These are phyloP conservation scores for Aspergillus haitiensis DNA, from an alignment of 495 filamentous ascomycete species.

Conservation along the genomic window DNA sequence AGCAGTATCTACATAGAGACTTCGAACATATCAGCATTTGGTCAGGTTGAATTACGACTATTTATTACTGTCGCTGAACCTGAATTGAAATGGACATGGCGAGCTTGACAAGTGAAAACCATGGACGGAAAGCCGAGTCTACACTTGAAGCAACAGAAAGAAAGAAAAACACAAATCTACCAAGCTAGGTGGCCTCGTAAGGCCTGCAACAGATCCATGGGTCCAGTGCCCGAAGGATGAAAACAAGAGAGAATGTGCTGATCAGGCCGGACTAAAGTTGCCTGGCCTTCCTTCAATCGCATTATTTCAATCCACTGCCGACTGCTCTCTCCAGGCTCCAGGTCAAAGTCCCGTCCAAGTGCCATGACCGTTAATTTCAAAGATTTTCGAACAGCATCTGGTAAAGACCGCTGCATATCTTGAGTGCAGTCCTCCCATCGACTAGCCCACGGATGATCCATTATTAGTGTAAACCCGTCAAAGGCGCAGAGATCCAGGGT, in stretches of 20 bases:
- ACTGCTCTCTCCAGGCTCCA: constrained; percentile 19
- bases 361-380: constrained; percentile 17
- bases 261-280: constrained; percentile 34
- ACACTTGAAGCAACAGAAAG: not conserved
- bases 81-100: too few species aligned
- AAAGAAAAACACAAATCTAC: not conserved
- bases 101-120: too few species aligned
- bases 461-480: constrained; percentile 31
- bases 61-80: too few species aligned
- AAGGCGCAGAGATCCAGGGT: constrained; percentile 35
- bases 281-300: constrained; percentile 25
- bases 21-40: too few species aligned
- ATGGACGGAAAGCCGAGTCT: too few species aligned
- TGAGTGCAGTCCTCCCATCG: constrained; percentile 9
- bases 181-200: constrained; percentile 20
- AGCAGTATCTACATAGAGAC: too few species aligned
- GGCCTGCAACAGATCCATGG: constrained; percentile 7
- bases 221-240: not conserved
- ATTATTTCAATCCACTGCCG: constrained; percentile 23
- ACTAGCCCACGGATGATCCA: constrained; percentile 15
- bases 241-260: constrained; percentile 37
- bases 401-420: not conserved
- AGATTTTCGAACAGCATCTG: not conserved
- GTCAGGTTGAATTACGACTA: too few species aligned
- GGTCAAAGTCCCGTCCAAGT: constrained; percentile 21